Evolutionary conservation across 2,329 filamentous ascomycete genomes (phyloP).

Genomic region (Botrytis tulipae): DNA sequence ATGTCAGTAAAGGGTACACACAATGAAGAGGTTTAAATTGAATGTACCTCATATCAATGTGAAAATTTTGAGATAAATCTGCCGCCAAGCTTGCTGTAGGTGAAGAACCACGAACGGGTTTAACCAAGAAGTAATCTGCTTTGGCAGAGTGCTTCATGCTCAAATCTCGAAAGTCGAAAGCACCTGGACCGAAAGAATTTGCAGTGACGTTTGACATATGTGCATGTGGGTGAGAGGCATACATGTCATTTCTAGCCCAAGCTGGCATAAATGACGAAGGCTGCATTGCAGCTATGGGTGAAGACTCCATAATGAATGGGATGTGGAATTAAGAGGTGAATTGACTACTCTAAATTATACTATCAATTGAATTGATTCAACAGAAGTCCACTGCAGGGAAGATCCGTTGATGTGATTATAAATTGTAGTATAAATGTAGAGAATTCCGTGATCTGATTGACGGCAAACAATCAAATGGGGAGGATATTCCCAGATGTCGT

Average conservation of each 20-base stretch:
- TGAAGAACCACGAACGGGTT: slow-evolving; percentile 78
- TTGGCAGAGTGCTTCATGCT: slow-evolving; percentile 67
- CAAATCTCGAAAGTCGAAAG: slow-evolving; percentile 74
- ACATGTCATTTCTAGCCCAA: slow-evolving; percentile 59
- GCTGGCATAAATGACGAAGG: slow-evolving; percentile 62
- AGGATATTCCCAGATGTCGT: slow-evolving; percentile 14
- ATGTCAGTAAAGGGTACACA: slow-evolving; percentile 15
- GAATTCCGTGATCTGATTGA: background rate
- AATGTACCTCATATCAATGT: slow-evolving; percentile 86
- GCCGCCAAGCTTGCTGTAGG: slow-evolving; percentile 88
- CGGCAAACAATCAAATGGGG: slow-evolving; percentile 16
- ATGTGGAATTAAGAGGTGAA: background rate
- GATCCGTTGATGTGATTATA: background rate
- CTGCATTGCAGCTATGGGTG: slow-evolving; percentile 90
- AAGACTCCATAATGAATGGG: slow-evolving; percentile 73
- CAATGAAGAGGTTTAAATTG: background rate
- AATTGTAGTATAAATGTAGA: slow-evolving; percentile 10
- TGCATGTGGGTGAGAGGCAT: slow-evolving; percentile 49
- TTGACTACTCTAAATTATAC: slow-evolving; percentile 15
- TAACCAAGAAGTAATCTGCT: slow-evolving; percentile 79
- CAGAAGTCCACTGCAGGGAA: background rate
- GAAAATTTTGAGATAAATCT: slow-evolving; percentile 95
- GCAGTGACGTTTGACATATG: slow-evolving; percentile 49
- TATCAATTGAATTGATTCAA: slow-evolving; percentile 17
- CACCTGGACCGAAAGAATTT: slow-evolving; percentile 57